Base-by-base conservation (phyloP, 192 early-diverging fungal species). In the Rhizoclosmatium sp. region DNA sequence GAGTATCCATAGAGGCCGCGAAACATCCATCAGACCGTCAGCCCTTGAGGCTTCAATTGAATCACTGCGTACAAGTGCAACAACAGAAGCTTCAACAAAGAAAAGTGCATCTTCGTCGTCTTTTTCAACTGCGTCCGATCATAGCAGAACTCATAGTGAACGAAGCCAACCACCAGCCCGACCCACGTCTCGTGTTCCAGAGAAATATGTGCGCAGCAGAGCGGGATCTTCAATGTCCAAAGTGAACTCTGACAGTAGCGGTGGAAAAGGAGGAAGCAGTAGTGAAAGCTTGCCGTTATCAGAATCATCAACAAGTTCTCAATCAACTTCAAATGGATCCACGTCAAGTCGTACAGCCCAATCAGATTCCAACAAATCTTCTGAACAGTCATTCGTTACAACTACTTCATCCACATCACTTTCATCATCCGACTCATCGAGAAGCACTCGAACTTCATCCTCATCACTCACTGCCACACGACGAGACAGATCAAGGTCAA, bases 191-290 rank as follows among this genome's bases (percentile, higher is more conserved):
- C 10, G 10, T 10, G 40, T 65, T 9, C 62, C 62, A 23, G 62
- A 23, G 31, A 65, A 65, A 31, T 65, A 65, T 41, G 62, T 65
- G 62, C 10, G 62, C 9, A 65, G 62, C 62, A 12, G 62, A n/a
- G 62, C 31, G 62, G 16, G 62, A 65, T 10, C 31, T 41, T 31
- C 9, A 0, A 41, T 41, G 21, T n/a, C 14, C 1, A 41, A 9
- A 65, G 40, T 23, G 62, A 65, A 23, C 40, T 65, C 62, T 9
- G 40, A 65, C n/a, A 21, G 12, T 58, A 58, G 56, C 56, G 56
- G 56, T 16, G 56, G 21, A 14, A 58, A 58, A 14, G 56, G 14
- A 31, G 31, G 31, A 31, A 31, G 31, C 31, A 31, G 31, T 31
- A 31, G 56, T 21, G 56, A 58, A 58, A 58, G 56, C 56, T 58